These are phyloP conservation scores for Trametes sp. DNA, from an alignment of 1,284 basidiomycete genomes.

Conservation along the genomic window DNA sequence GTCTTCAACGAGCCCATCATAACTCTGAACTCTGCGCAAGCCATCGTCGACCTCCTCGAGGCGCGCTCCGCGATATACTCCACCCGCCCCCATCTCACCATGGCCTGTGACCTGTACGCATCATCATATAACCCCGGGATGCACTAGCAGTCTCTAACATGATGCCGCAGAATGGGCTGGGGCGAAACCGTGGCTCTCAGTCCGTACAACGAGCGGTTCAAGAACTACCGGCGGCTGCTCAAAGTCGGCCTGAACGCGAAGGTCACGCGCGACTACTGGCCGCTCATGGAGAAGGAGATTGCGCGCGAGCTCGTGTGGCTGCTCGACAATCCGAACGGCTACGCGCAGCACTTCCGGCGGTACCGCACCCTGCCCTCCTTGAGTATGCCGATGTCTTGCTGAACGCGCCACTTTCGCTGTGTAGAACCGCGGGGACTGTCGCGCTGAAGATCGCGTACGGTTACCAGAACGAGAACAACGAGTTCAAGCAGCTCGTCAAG, in stretches of 20 bases:
- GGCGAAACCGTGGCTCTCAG: constrained; percentile 26
- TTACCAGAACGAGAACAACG: constrained; percentile 24
- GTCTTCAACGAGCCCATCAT: constrained; percentile 43
- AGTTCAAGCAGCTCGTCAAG: constrained; percentile 22
- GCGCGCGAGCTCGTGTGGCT: constrained; percentile 43
- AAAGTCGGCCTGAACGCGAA: constrained; percentile 17
- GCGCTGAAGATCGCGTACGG: constrained; percentile 33
- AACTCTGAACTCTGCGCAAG: constrained; percentile 44
- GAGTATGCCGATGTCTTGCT: neutral
- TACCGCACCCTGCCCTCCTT: constrained; percentile 13
- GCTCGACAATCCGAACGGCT: constrained; percentile 31
- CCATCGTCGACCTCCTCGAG: constrained; percentile 47
- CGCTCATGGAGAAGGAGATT: constrained; percentile 42
- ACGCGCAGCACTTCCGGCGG: constrained; percentile 34
- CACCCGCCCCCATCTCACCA: constrained; percentile 39
- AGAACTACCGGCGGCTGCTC: constrained; percentile 35
- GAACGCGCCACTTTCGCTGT: neutral
- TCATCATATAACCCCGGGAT: neutral
- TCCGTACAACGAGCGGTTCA: constrained; percentile 37
- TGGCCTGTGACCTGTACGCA: constrained; percentile 37
- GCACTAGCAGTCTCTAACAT: neutral
- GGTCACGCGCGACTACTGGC: constrained; percentile 19
- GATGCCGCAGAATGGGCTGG: constrained; percentile 26
- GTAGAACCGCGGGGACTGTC: constrained; percentile 24
- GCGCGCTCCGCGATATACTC: constrained; percentile 48